phyloP scores from a whole-genome alignment of 2,329 filamentous ascomycete species.

The Aspergillus ruber region DNA sequence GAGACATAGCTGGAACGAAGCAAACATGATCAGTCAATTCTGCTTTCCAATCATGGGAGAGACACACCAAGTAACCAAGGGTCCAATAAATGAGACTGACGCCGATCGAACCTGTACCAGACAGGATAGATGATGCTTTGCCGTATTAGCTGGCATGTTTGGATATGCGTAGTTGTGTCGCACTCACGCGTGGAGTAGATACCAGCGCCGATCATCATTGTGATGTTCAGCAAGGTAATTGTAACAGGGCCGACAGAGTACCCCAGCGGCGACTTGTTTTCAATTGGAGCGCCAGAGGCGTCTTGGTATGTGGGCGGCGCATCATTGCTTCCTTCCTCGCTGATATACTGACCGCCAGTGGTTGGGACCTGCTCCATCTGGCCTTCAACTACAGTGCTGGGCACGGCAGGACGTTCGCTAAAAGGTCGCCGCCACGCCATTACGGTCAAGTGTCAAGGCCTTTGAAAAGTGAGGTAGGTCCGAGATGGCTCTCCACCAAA shows the following conservation, averaged over 20 bases:
- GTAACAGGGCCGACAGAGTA: conserved; percentile 53
- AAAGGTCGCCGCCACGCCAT: too few relatives aligned
- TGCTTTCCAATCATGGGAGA: too few relatives aligned
- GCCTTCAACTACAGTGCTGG: too few relatives aligned
- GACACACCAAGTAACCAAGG: conserved; percentile 55
- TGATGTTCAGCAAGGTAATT: conserved; percentile 56
- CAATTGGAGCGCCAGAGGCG: conserved; percentile 56
- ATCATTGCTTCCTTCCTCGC: conserved; percentile 35
- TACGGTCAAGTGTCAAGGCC: too few relatives aligned
- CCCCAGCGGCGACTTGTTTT: conserved; percentile 52
- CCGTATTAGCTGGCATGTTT: too few relatives aligned
- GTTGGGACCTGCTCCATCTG: too few relatives aligned
- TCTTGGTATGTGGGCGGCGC: conserved; percentile 52
- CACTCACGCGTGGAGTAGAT: conserved; percentile 59
- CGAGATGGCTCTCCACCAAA: too few relatives aligned
- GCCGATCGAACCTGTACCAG: conserved; percentile 56
- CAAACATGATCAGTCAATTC: too few relatives aligned
- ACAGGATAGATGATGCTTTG: conserved; percentile 54
- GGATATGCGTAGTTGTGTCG: not conserved
- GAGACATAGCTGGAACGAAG: conserved; percentile 6
- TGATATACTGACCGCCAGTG: too few relatives aligned
- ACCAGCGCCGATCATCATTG: conserved; percentile 58
- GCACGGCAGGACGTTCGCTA: too few relatives aligned
- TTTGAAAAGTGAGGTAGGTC: too few relatives aligned
- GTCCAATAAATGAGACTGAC: conserved; percentile 59